Base-by-base conservation (phyloP, 805 yeast species). In the Wickerhamomyces subpelliculosus region DNA sequence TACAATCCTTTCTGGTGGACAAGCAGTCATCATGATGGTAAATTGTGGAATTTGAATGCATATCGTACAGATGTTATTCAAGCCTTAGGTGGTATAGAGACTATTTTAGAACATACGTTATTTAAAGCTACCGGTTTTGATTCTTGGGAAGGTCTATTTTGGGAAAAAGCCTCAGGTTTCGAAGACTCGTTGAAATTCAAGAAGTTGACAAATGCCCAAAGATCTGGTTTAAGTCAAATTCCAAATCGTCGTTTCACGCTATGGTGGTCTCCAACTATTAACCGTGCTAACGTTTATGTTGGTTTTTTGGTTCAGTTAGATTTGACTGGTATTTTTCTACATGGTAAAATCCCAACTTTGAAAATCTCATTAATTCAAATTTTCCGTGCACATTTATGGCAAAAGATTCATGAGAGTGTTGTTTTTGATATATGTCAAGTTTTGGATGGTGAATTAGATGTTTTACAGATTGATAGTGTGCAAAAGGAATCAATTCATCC, bases 261-360 rank as follows among this genome's bases (percentile, higher is more conserved):
- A 23, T 93, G 99, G 99, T 93, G 99, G 99, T 88, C 97, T 0
- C 99, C 99, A 6, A 93, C 99, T 0, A 93, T 93, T 51, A 93
- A 93, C 54, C 75, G 99, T 46, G 98, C 98, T 6, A 93, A 93
- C 55, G 97, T 93, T 20, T 93, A 93, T 55, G 97, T 93, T 40
- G 99, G 99, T 21, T 93, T 93, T 65, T 69, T 89, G 54, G 98
- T 93, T 22, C 99, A 93, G 58, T 68, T 93, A 32, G 99, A 93
- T 61, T 67, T 93, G 54, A 93, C 99, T 0, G 99, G 98, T 52
- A 90, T 93, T 22, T 93, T 93, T 60, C 67, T 93, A 35, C 99
- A 93, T 57, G 99, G 99, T 49, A 93, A 93, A 60, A 93, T 93
- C 46, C 99, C 99, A 8, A 93, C 99, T 0, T 67, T 93, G 54